A percentile compares a stretch with the other conserved stretches of the same genome.
Evolutionary conservation across 2,329 filamentous ascomycete species (phyloP).

Genomic region (Epichloe aotearoae): DNA sequence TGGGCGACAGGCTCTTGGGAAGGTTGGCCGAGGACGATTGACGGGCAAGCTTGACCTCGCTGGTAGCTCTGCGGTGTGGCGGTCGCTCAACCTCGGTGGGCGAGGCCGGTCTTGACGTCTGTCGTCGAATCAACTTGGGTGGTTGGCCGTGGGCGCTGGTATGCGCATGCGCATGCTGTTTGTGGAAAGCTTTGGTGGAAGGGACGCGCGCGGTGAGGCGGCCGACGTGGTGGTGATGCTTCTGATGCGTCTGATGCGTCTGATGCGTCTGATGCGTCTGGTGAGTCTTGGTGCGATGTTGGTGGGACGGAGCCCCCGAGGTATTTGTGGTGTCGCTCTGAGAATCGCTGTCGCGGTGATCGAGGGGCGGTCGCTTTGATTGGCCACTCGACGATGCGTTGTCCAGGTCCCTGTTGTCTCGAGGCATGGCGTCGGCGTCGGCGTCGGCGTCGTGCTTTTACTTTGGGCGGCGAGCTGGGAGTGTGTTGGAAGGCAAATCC

Average conservation of each 20-base stretch:
- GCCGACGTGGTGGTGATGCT: constrained; percentile 23
- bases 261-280: constrained; percentile 16
- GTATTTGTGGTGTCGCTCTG: constrained; percentile 18
- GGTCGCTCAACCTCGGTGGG: constrained; percentile 18
- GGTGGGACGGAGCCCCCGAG: constrained; percentile 12
- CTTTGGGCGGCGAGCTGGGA: not conserved
- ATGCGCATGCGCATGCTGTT: constrained; percentile 21
- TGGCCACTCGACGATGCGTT: constrained; percentile 35
- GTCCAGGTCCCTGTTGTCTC: constrained; percentile 34
- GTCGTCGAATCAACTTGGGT: constrained; percentile 29
- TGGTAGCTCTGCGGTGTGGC: constrained; percentile 34
- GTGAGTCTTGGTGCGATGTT: constrained; percentile 18
- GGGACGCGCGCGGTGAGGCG: constrained; percentile 39
- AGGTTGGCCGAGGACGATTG: constrained; percentile 31
- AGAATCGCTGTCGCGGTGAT: constrained; percentile 22
- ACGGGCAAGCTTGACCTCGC: constrained; percentile 36
- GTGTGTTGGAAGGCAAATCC: not conserved
- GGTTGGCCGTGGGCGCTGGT: constrained; percentile 11
- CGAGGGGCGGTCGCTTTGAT: constrained; percentile 39
- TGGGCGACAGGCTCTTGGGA: constrained; percentile 41
- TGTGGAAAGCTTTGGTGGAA: constrained; percentile 35
- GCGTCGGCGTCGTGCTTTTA: not conserved
- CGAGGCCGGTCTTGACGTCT: constrained; percentile 31
- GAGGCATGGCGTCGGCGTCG: constrained; percentile 19
- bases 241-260: constrained; percentile 18